A percentile compares a stretch with the other conserved stretches of the same genome.
Conservation (phyloP, 768 basidiomycete genomes). For the Psilocybe cyanescens region DNA sequence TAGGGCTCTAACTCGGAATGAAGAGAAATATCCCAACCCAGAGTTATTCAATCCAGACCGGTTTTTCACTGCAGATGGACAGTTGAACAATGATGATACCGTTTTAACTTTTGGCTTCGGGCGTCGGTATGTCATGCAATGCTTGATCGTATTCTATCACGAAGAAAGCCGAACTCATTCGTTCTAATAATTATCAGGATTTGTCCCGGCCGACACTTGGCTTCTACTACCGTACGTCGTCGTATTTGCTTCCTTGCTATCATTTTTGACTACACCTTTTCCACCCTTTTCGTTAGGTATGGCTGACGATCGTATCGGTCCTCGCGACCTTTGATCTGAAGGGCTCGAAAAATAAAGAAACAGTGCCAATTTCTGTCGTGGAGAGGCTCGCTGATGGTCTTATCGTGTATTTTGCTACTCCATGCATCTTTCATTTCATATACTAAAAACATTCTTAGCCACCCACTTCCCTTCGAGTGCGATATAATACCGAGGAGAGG, state of each 20-base stretch:
- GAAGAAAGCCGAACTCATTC: background rate
- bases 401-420: background rate
- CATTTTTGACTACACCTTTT: background rate
- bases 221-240: conserved; percentile 17
- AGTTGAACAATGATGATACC: conserved; percentile 18
- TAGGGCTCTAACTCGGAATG: conserved; percentile 29
- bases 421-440: background rate
- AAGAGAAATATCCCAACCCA: conserved; percentile 27
- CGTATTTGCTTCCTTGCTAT: background rate
- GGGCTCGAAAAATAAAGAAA: conserved; percentile 13
- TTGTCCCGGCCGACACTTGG: conserved; percentile 24
- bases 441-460: conserved; percentile 10
- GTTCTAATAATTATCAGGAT: conserved; percentile 13
- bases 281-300: conserved; percentile 12
- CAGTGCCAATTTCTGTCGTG: conserved; percentile 14
- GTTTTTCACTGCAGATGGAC: conserved; percentile 22
- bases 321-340: conserved; percentile 19
- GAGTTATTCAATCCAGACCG: conserved; percentile 31
- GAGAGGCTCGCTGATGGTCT: conserved; percentile 13
- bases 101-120: conserved; percentile 26
- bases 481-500: conserved; percentile 24
- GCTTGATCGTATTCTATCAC: background rate
- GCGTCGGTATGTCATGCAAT: conserved; percentile 16
- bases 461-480: conserved; percentile 27
- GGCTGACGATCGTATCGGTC: conserved; percentile 20